phyloP scores from a whole-genome alignment of 78 protist genomes.

The Guillardia theta region DNA sequence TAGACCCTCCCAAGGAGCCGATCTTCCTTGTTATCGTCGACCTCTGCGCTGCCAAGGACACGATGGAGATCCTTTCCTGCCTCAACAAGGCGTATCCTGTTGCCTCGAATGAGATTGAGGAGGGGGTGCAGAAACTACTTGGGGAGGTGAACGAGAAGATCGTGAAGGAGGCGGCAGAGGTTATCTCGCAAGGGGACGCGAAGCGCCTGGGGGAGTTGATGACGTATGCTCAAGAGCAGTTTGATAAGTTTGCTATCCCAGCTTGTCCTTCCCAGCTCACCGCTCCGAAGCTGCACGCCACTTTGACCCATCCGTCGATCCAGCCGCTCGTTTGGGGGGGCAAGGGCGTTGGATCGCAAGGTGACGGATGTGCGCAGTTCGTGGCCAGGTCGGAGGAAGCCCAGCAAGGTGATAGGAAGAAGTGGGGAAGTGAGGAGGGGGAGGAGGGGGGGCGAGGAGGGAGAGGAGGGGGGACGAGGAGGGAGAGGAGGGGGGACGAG shows the following conservation, averaged over 20 bases:
- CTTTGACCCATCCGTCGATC: neutral
- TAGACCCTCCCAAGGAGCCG: neutral
- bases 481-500: neutral
- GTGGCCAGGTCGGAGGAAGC: neutral
- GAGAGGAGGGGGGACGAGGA: neutral
- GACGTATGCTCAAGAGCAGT: neutral
- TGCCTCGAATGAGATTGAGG: neutral
- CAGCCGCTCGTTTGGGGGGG: neutral
- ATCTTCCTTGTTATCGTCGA: conserved; percentile 23
- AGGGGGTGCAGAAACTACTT: neutral
- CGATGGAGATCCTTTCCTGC: neutral
- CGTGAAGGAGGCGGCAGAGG: neutral
- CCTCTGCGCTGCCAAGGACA: conserved; percentile 8
- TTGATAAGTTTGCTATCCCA: neutral
- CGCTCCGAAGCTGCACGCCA: neutral
- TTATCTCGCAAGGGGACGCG: neutral
- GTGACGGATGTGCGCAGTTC: neutral
- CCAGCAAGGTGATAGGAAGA: neutral
- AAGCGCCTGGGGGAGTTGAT: neutral
- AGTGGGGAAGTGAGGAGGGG: neutral
- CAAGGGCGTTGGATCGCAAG: neutral
- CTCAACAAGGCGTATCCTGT: neutral
- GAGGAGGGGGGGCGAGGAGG: too few species aligned
- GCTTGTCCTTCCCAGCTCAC: neutral
- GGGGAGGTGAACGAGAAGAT: neutral